These are phyloP conservation scores for Suhomyces bokatorum DNA, from an alignment of 1,139 yeast genomes.

Conservation along the genomic window DNA sequence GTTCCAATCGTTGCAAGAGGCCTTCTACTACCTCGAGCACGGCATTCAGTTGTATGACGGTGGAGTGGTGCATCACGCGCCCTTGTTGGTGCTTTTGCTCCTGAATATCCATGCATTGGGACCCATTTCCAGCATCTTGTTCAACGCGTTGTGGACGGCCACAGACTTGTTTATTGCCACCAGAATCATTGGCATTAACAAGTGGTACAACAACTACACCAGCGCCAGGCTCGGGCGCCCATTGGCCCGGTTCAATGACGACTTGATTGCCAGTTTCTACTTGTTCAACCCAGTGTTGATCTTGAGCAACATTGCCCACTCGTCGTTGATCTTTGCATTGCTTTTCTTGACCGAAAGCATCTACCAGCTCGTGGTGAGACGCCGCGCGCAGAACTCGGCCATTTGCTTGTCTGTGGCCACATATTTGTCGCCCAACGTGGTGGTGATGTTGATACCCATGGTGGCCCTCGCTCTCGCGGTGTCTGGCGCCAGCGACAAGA, in stretches of 20 bases:
- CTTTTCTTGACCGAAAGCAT: constrained; percentile 55
- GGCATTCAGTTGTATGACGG: constrained; percentile 74
- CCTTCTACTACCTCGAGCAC: constrained; percentile 65
- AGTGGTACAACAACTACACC: constrained; percentile 39
- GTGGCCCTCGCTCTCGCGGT: constrained; percentile 35
- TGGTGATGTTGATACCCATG: constrained; percentile 59
- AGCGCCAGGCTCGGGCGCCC: constrained; percentile 19
- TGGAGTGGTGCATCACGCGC: constrained; percentile 85
- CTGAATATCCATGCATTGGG: constrained; percentile 31
- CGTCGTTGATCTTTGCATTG: constrained; percentile 64
- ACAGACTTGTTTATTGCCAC: constrained; percentile 45
- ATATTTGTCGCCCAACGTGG: constrained; percentile 63
- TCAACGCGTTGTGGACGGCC: constrained; percentile 40
- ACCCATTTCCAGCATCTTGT: constrained; percentile 14
- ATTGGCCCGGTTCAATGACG: constrained; percentile 32
- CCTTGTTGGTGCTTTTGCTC: constrained; percentile 59
- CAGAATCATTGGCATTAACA: constrained; percentile 41
- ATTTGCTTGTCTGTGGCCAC: constrained; percentile 61
- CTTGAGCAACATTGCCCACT: constrained; percentile 66
- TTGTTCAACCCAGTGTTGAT: constrained; percentile 79
- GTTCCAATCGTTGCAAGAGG: constrained; percentile 70
- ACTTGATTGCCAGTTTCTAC: constrained; percentile 60
- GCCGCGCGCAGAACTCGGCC: constrained; percentile 47
- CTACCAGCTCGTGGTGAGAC: constrained; percentile 42
- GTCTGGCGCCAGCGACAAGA: background rate